Evolutionary conservation across 2,329 filamentous ascomycete species (phyloP).

Genomic region (Podosphaera xanthii): DNA sequence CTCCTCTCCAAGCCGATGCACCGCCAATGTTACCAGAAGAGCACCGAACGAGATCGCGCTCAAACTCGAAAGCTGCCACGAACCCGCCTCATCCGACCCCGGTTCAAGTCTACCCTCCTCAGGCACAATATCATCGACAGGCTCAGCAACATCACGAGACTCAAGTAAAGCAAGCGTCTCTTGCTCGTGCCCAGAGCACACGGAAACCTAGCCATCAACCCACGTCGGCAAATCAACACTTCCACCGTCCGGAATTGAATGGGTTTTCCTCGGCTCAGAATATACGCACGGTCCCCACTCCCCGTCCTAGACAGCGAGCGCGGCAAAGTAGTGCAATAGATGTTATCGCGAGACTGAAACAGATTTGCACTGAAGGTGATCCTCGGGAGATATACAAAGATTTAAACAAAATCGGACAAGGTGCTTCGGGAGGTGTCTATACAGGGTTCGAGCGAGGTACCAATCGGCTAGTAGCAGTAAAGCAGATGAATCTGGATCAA

Average conservation of each 20-base stretch:
- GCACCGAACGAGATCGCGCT: slow-evolving; percentile 33
- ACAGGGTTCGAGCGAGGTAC: slow-evolving; percentile 69
- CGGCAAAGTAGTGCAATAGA: slow-evolving; percentile 65
- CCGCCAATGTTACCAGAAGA: slow-evolving; percentile 40
- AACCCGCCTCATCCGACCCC: slow-evolving; percentile 17
- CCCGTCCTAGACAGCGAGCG: slow-evolving; percentile 52
- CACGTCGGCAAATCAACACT: slow-evolving; percentile 30
- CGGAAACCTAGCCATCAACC: slow-evolving; percentile 30
- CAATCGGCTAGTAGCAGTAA: slow-evolving; percentile 85
- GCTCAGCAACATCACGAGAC: slow-evolving; percentile 60
- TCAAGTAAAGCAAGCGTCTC: slow-evolving; percentile 44
- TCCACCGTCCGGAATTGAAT: slow-evolving; percentile 20
- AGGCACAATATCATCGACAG: slow-evolving; percentile 34
- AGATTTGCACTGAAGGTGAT: slow-evolving; percentile 78
- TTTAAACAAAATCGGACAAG: slow-evolving; percentile 89
- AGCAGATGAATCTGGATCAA: slow-evolving; percentile 98
- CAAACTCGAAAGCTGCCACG: slow-evolving; percentile 40
- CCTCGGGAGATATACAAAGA: slow-evolving; percentile 70
- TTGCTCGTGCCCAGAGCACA: slow-evolving; percentile 55
- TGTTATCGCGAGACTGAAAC: slow-evolving; percentile 59
- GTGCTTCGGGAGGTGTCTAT: slow-evolving; percentile 86
- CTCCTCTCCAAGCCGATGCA: slow-evolving; percentile 9
- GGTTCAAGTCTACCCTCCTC: slow-evolving; percentile 10
- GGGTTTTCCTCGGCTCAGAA: slow-evolving; percentile 16
- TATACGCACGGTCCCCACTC: slow-evolving; percentile 23